Conservation (phyloP, 305 asterid genomes). For the Euphrasia arctica region DNA sequence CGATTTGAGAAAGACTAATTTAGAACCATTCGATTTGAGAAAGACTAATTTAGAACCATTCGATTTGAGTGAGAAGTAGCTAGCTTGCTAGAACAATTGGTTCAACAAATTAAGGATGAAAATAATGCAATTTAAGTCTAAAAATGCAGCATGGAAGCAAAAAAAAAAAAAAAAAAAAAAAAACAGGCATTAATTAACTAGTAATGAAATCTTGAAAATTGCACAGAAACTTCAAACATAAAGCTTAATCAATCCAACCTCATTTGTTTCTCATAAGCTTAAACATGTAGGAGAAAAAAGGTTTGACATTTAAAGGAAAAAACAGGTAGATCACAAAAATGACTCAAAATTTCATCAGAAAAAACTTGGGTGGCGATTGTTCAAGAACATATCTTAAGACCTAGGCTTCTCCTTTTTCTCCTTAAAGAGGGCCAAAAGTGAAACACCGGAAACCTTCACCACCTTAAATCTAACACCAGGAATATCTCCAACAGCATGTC, state of each 20-base stretch:
- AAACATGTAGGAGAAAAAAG: neutral
- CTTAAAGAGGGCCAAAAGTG: slow-evolving; percentile 83
- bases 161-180: neutral
- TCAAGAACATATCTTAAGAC: slow-evolving; percentile 34
- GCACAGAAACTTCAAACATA: slow-evolving; percentile 10
- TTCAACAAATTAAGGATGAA: no score
- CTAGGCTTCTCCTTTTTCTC: slow-evolving; percentile 91
- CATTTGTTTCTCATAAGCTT: slow-evolving; percentile 13
- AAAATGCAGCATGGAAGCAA: neutral
- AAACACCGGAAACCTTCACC: slow-evolving; percentile 85
- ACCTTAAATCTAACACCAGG: slow-evolving; percentile 87
- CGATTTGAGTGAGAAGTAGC: no score
- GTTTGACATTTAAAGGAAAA: slow-evolving; percentile 6
- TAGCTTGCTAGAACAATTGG: no score
- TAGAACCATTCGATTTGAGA: no score
- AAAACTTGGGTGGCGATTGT: slow-evolving; percentile 16
- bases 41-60: no score
- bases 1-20: no score
- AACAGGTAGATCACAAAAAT: slow-evolving; percentile 13
- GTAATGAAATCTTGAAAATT: neutral
- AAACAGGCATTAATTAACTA: neutral
- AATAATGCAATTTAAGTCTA: neutral
- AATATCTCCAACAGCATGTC: slow-evolving; percentile 93
- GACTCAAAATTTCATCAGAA: slow-evolving; percentile 20
- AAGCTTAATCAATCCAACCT: slow-evolving; percentile 9